Evolutionary conservation across 192 early-diverging fungal genomes (phyloP), one percentile per base, ranked within the genome.

Genomic region (Mortierella hygrophila): DNA sequence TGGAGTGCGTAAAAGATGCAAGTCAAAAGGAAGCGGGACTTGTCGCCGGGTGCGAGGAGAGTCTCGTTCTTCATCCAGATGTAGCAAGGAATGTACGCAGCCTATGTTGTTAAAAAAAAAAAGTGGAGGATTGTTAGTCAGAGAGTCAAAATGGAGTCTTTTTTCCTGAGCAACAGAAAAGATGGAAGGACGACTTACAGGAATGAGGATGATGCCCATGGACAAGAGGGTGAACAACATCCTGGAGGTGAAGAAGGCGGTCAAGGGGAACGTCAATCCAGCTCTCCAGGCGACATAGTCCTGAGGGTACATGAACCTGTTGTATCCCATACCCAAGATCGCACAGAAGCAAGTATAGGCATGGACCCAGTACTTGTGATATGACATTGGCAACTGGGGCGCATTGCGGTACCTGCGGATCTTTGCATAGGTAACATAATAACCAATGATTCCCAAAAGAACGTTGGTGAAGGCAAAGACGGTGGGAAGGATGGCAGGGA

Each of bases 391-490:
- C 47, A 86, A 16, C 37, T 57, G n/a, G 0, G 60, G 3, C 7
- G 23, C 68, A 7, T 52, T 23, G 26, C 55, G 74, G 46, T 76
- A 6, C 16, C 55, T 46, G 11, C 84, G 52, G 63, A 86, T 86
- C 52, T 80, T 81, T 8, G 37, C 4, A 68, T 86, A 86, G 6
- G 84, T 86, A 6, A 86, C 37, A 75, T 86, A 86, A 35, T 86
- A 86, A 11, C 84, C 84, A 65, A 86, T 86, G 63, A 86, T 86
- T 5, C 84, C 84, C 18, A 86, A 40, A 13, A 86, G 79, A 0
- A 86, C 79, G n/a, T 86, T 86, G 11, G 84, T 86, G 42, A 86
- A 86, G 15, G 84, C 78, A 81, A 86, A 86, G 75, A 86, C 46
- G 16, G 84, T 86, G 0, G 84, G 84, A 23, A 86, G 38, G 41